Base-by-base conservation (phyloP, 495 filamentous ascomycete species). In the Evansstolkia leycettana region DNA sequence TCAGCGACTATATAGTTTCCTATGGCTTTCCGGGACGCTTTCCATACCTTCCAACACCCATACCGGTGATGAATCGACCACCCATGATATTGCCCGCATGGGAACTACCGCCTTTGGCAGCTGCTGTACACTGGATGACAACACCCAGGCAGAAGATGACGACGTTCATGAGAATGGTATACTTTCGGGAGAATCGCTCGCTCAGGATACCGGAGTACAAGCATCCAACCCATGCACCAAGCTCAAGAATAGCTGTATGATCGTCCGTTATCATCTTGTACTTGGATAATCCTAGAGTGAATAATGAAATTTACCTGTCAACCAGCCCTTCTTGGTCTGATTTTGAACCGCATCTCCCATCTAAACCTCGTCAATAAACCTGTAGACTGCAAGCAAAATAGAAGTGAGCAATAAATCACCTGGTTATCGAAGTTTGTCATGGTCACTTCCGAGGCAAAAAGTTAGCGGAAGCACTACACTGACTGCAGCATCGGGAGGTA, bases 161-260 rank as follows among this genome's bases (percentile, higher is more conserved):
- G 16, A 70, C 69, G 24, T 77, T 77, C 28, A 82, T 61, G 12
- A 84, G 45, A 38, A 85, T 75, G 20, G 74, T 68, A 52, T 78
- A 83, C 58, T 84, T 84, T n/a, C 82, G 68, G 10, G 76, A 81
- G 17, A 79, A 51, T 15, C 67, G 65, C 54, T 85, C 80, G 27
- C 78, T 78, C 23, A 86, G 50, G 51, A 82, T 76, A 4, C 79
- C 80, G 23, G 71, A 78, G 28, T 78, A 71, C 18, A 86, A 65
- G 0, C 77, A 73, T 6, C 82, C 82, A 28, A 84, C 41, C 81
- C 81, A 85, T 35, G 81, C 82, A 39, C 82, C 82, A 7, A 88
- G 68, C 46, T 86, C 81, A 46, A 86, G 72, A 46, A 88, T 85
- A 3, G 81, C 67, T 5, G 20, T 28, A 11, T 7, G n/a, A 26